A percentile compares a stretch with the other conserved stretches of the same genome.
Conservation (phyloP, 1,284 basidiomycete genomes). For the Agaricales sp. region DNA sequence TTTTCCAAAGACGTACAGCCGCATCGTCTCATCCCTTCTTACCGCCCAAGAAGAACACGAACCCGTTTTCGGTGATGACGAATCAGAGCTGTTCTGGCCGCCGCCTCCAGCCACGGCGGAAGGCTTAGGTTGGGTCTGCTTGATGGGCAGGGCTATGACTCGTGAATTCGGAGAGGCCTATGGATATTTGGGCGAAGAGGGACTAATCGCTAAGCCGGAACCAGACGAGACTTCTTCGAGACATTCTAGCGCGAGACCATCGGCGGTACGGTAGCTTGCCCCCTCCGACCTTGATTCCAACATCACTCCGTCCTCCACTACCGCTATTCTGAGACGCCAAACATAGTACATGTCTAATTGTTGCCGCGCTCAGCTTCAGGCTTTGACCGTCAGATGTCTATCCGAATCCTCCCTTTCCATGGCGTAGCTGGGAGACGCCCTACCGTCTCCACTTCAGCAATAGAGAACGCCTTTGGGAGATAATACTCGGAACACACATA, state of each 20-base stretch:
- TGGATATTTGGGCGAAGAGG: conserved; percentile 58
- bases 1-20: conserved; percentile 64
- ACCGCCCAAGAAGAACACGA: conserved; percentile 57
- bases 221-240: conserved; percentile 14
- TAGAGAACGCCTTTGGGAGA: no score
- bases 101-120: conserved; percentile 57
- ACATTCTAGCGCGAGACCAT: not conserved
- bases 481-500: no score
- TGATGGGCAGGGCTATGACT: conserved; percentile 74
- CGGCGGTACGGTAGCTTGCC: not conserved
- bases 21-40: conserved; percentile 56
- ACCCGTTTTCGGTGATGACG: conserved; percentile 70
- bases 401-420: no score
- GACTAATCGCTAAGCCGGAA: conserved; percentile 56
- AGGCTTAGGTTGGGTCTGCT: conserved; percentile 69
- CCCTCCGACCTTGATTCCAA: not conserved
- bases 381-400: no score
- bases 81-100: conserved; percentile 74
- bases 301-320: not conserved
- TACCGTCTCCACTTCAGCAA: no score
- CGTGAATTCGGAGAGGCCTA: conserved; percentile 64
- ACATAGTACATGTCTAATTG: no score
- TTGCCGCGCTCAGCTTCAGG: no score
- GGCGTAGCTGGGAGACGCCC: no score
- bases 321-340: no score